phyloP scores from a whole-genome alignment of 805 yeast genomes.

The Maudiozyma pseudohumilis region DNA sequence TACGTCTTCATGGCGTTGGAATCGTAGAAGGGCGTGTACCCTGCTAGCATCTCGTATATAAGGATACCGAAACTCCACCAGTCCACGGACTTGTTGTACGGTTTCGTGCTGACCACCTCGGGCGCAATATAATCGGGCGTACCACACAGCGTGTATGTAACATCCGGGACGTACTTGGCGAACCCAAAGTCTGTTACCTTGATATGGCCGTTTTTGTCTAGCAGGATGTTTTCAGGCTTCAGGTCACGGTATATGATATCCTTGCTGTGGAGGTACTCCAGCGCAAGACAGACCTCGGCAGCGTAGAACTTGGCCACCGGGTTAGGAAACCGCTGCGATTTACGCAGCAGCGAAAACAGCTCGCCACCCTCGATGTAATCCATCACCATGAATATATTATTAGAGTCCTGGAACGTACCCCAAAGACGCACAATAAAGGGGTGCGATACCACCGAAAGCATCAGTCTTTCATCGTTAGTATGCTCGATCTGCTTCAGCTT shows the following conservation, averaged over 20 bases:
- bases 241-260: slow-evolving; percentile 84
- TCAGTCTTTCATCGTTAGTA: slow-evolving; percentile 85
- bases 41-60: slow-evolving; percentile 88
- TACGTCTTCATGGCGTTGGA: slow-evolving; percentile 88
- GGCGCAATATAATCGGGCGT: slow-evolving; percentile 97
- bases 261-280: slow-evolving; percentile 77
- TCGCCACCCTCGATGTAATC: slow-evolving; percentile 95
- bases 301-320: slow-evolving; percentile 95
- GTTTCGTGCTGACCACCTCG: slow-evolving; percentile 85
- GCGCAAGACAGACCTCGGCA: slow-evolving; percentile 75
- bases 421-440: slow-evolving; percentile 88
- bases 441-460: slow-evolving; percentile 74
- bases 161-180: slow-evolving; percentile 84
- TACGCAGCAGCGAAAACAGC: slow-evolving; percentile 70
- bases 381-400: slow-evolving; percentile 83
- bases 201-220: slow-evolving; percentile 83
- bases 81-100: slow-evolving; percentile 87
- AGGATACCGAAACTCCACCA: slow-evolving; percentile 96
- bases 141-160: slow-evolving; percentile 87
- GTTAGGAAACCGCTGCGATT: slow-evolving; percentile 85
- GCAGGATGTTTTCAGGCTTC: slow-evolving; percentile 82
- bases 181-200: slow-evolving; percentile 93
- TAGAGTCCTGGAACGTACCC: slow-evolving; percentile 89
- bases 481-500: slow-evolving; percentile 91
- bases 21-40: slow-evolving; percentile 90